Evolutionary conservation across 2,329 filamentous ascomycete genomes (phyloP).

Genomic region (Venturia effusa): DNA sequence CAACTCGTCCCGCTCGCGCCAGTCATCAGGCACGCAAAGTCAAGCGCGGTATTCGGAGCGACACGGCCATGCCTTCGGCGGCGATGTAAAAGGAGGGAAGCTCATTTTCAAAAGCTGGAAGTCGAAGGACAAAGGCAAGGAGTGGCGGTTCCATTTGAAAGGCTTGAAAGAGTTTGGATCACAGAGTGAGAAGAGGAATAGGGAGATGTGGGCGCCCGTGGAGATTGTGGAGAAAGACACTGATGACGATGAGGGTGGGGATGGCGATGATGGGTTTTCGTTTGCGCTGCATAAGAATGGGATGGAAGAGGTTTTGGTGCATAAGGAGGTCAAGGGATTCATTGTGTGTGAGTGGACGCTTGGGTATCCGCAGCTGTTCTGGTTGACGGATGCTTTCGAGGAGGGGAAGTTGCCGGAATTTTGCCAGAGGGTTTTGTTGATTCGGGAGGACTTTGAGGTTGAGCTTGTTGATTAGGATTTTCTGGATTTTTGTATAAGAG

Average conservation of each 20-base stretch:
- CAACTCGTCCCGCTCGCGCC: neutral
- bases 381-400: neutral
- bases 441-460: neutral
- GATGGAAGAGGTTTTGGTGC: neutral
- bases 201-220: neutral
- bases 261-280: neutral
- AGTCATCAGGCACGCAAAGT: neutral
- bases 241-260: neutral
- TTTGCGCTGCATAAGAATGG: slow-evolving; percentile 5
- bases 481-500: too few relatives aligned
- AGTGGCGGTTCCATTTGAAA: neutral
- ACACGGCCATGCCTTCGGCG: neutral
- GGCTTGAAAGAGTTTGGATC: neutral
- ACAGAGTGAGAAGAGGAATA: neutral
- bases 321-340: neutral
- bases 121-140: neutral
- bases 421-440: neutral
- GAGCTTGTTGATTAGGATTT: slow-evolving; percentile 2
- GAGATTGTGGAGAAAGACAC: slow-evolving; percentile 2
- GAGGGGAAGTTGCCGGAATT: neutral
- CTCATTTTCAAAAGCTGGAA: slow-evolving; percentile 1
- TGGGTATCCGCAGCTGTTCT: neutral
- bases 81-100: neutral
- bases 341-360: neutral
- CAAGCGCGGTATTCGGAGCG: neutral